Percentiles rank a stretch among this genome's conserved stretches.
These are phyloP conservation scores for Dissophora globulifera DNA, from an alignment of 192 early-diverging fungal genomes.

Conservation along the genomic window DNA sequence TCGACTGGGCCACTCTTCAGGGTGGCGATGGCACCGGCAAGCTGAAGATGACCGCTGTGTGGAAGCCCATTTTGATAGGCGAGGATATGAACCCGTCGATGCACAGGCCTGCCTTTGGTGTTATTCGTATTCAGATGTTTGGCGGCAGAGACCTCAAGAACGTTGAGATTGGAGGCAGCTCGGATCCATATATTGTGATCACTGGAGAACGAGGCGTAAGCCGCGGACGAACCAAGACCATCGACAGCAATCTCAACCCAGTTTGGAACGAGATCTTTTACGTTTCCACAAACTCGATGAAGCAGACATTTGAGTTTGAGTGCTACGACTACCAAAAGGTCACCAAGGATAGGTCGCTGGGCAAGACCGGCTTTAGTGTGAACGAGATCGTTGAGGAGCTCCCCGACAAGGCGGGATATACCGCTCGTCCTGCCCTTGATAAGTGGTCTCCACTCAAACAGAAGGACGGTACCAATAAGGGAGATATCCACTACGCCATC, in stretches of 20 bases:
- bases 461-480: conserved; percentile 68
- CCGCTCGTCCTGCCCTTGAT: conserved; percentile 22
- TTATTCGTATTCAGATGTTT: conserved; percentile 80
- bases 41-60: conserved; percentile 58
- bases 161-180: conserved; percentile 86
- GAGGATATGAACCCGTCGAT: conserved; percentile 63
- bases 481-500: conserved; percentile 67
- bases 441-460: conserved; percentile 65
- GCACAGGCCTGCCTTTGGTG: conserved; percentile 74
- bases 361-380: conserved; percentile 71
- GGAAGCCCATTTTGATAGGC: conserved; percentile 85
- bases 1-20: conserved; percentile 54
- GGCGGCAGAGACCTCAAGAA: conserved; percentile 84
- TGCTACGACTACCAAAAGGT: conserved; percentile 91
- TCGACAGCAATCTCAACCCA: conserved; percentile 86
- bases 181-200: conserved; percentile 91
- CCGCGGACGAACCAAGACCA: conserved; percentile 82
- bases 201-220: conserved; percentile 54
- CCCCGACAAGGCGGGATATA: conserved; percentile 45
- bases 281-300: conserved; percentile 80
- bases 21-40: conserved; percentile 53
- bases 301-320: conserved; percentile 80
- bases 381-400: conserved; percentile 68
- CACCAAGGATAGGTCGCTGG: conserved; percentile 86
- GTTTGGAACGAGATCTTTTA: conserved; percentile 93